Evolutionary conservation across 495 filamentous ascomycete species (phyloP).

Genomic region (Penicillium nucicola): DNA sequence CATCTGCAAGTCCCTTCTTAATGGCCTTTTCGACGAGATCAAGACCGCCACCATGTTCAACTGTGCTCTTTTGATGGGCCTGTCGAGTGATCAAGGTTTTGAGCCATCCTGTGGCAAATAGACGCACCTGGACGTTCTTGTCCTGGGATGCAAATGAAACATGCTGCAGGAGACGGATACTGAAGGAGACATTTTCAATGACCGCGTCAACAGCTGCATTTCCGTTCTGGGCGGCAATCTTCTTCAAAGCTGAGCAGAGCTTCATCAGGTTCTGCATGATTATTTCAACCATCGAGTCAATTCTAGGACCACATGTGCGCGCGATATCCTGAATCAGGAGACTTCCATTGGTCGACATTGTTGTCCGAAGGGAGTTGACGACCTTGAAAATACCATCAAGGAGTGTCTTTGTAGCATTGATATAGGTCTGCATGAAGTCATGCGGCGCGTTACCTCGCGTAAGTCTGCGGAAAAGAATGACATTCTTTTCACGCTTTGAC

Average conservation of each 20-base stretch:
- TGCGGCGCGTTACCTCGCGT: slow-evolving; percentile 79
- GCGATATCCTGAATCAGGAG: slow-evolving; percentile 84
- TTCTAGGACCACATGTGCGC: slow-evolving; percentile 64
- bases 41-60: slow-evolving; percentile 80
- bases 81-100: slow-evolving; percentile 77
- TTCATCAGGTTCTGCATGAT: slow-evolving; percentile 88
- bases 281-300: slow-evolving; percentile 89
- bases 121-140: slow-evolving; percentile 83
- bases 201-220: slow-evolving; percentile 73
- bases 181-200: slow-evolving; percentile 74
- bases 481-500: slow-evolving; percentile 75
- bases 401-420: slow-evolving; percentile 65
- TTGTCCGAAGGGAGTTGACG: slow-evolving; percentile 82
- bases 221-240: slow-evolving; percentile 78
- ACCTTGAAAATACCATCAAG: slow-evolving; percentile 90
- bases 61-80: slow-evolving; percentile 68
- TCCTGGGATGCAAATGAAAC: slow-evolving; percentile 76
- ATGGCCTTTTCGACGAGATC: slow-evolving; percentile 84
- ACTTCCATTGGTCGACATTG: slow-evolving; percentile 80
- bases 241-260: slow-evolving; percentile 81
- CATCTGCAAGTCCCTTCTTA: slow-evolving; percentile 78
- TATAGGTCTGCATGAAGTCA: slow-evolving; percentile 67
- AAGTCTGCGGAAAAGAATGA: slow-evolving; percentile 70
- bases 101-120: slow-evolving; percentile 78
- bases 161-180: slow-evolving; percentile 75